Evolutionary conservation across 352 stramenopile genomes (phyloP).

Genomic region (Phytopythium delawarense): DNA sequence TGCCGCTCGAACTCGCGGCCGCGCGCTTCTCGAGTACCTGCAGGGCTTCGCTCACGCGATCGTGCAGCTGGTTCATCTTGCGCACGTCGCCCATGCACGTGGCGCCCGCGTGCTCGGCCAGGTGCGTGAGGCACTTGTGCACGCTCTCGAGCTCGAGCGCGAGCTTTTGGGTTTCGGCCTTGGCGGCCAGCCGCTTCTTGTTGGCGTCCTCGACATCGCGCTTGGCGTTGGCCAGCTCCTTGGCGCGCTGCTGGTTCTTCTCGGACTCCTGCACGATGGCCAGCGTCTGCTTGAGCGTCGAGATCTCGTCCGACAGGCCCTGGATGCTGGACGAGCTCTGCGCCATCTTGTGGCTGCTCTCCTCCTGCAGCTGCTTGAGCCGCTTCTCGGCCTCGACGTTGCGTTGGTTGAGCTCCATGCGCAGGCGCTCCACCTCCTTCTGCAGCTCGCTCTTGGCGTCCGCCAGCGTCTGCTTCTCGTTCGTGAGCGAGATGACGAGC

Average conservation of each 20-base stretch:
- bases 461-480: constrained; percentile 51
- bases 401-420: constrained; percentile 73
- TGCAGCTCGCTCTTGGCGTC: constrained; percentile 47
- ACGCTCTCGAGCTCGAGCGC: constrained; percentile 65
- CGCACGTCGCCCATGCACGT: constrained; percentile 54
- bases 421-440: constrained; percentile 63
- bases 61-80: constrained; percentile 55
- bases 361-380: constrained; percentile 54
- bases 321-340: constrained; percentile 41
- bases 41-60: constrained; percentile 65
- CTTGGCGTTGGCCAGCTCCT: constrained; percentile 60
- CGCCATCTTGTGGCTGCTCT: constrained; percentile 44
- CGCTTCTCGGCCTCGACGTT: constrained; percentile 70
- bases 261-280: constrained; percentile 61
- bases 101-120: constrained; percentile 47
- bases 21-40: constrained; percentile 63
- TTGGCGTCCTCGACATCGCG: constrained; percentile 76
- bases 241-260: constrained; percentile 62
- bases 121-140: constrained; percentile 55
- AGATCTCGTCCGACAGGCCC: constrained; percentile 53
- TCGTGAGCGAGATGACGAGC: constrained; percentile 56
- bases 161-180: constrained; percentile 78
- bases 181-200: constrained; percentile 78
- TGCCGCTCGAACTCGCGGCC: constrained; percentile 13
- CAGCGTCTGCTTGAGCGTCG: constrained; percentile 53